Base-by-base conservation (phyloP, 345 rosid genomes). In the Carallia brachiata region DNA sequence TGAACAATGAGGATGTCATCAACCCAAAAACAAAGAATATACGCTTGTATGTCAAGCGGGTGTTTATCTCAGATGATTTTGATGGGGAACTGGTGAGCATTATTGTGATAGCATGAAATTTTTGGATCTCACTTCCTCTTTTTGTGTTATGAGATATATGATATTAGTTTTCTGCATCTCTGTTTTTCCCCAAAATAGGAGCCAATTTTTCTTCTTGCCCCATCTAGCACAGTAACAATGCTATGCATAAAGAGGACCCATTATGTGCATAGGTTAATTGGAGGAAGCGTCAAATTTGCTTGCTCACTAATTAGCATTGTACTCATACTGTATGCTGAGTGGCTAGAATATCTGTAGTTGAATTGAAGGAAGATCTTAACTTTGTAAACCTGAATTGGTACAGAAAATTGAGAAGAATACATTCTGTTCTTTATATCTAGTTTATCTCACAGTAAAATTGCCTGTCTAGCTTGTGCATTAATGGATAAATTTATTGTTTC, bases 1-100 rank as follows among this genome's bases (percentile, higher is more conserved):
- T 91, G 36, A 91, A 91, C 85, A 92, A 89, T 19, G 98, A 96
- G 77, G 98, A 92, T 4, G 87, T 89, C 2, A 72, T 84, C 8
- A 96, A 90, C 70, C 94, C 99, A 2, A 96, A 96, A 72, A 87
- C 98, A 44, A 96, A 96, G 81, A 92, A 92, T 66, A 92, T 92
- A 56, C 88, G 97, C 2, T 69, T 92, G 73, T 85, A 89, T 71
- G 99, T 96, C 64, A 96, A 96, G 81, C 91, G 99, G 19, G 99
- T 96, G 59, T 96, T 96, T 76, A 96, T 96, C 81, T 96, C 98
- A 23, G 98, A 96, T 84, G 99, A 96, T 84, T 96, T 96, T 81
- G 99, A 96, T 81, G 99, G 99, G 75, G 99, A 95, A 80, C 85
- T 95, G 89, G 99, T 95, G 68, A 83, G 91, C 68, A 23, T 74